Base-by-base conservation (phyloP, 2,329 filamentous ascomycete genomes). In the Fusarium torreyae region DNA sequence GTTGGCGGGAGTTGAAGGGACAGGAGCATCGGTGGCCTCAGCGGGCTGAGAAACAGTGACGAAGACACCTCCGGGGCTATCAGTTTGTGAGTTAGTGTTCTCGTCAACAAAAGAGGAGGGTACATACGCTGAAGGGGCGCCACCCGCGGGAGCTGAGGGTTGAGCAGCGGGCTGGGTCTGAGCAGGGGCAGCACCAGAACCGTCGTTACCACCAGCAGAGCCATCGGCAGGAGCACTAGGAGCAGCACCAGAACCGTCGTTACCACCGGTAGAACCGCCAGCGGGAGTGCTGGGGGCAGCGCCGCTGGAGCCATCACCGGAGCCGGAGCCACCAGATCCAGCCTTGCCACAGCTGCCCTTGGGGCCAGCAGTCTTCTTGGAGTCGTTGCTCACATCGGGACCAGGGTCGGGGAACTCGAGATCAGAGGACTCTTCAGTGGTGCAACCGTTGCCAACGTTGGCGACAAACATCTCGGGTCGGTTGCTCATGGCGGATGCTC, bases 381-480 rank as follows among this genome's bases (percentile, higher is more conserved):
- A 78, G 50, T 76, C 77, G 57, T 77, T 76, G 73, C 77, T 79
- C 44, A 89, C 84, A 57, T 87, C 84, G 1, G 82, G 78, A 49
- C 92, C 92, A 8, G 91, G 89, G 54, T 88, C 77, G 39, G 92
- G 91, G 81, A 91, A 94, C 70, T 84, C 75, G 36, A 92, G 83
- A 62, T 92, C 88, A 45, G 83, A 76, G 38, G 83, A 81, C 73
- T 90, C 88, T 8, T 78, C 77, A 36, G 89, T 91, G 42, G 77
- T 82, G 81, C 91, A 93, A 49, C 80, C 83, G 54, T 87, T 86
- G 46, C 79, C 80, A 51, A 93, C 79, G 77, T 94, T 94, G 79
- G 90, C 91, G 53, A 91, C 85, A 76, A 93, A 94, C 78, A 94
- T 87, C 46, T 84, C 79, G 2, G 92, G 92, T 2, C 91, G 88